Evolutionary conservation across 176 grass and related monocot genomes (phyloP), one percentile per base, ranked within the genome.

Genomic region (Phyllostachys edulis): DNA sequence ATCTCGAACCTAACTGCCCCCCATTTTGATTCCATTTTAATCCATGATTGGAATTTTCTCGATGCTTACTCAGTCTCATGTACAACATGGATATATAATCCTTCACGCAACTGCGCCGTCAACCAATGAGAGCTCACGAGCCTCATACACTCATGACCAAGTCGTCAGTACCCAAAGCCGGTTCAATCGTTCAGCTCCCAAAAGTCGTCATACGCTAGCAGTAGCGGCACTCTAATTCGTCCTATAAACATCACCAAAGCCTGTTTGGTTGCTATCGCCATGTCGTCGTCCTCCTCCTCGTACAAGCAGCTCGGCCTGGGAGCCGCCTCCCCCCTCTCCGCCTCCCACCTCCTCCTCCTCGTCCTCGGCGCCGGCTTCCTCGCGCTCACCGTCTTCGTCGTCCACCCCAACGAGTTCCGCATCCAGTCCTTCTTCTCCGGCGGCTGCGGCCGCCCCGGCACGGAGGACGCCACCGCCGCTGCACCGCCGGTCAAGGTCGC

Each of bases 261-360:
- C 9, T 5, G 5, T 1, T n/a, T 36, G 42, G 61, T 72, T 32
- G 47, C n/a, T 21, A 37, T 55, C 27, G 60, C 77, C 62, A 89
- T 89, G 92, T 69, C 73, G 12, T 77, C 41, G 41, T 42, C 51
- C 17, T 54, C 86, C 21, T 32, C 87, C 23, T 29, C 87, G 79
- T 87, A 72, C 89, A 94, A 91, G 86, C 76, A 89, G 29, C 73
- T 90, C 4, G 84, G 78, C 73, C n/a, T 82, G 6, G 88, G 88
- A 42, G 55, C 56, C 26, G 27, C 65, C 55, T 88, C 81, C 6
- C 73, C 89, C 6, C 7, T 85, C 32, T 56, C 76, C 7, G 61
- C 75, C 8, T 76, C 68, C 52, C 85, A 90, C 63, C 39, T 91
- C 63, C 63, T 91, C 34, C 83, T 94, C 6, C 59, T 90, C 63